phyloP scores from a whole-genome alignment of 106 monocot genomes.

The Allium sativum region DNA sequence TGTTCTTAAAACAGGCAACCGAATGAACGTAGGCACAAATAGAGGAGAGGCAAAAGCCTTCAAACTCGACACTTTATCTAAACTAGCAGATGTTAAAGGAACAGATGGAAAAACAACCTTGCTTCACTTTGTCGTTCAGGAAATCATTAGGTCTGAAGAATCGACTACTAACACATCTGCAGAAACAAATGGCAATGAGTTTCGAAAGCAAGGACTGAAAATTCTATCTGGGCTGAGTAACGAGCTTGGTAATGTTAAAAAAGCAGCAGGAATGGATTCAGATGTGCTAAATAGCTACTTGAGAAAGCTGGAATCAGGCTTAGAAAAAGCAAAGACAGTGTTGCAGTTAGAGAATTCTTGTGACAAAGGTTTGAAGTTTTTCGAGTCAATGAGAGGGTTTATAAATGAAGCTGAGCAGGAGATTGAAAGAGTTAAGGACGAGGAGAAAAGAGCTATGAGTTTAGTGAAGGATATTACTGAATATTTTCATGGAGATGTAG shows the following conservation, averaged over 20 bases:
- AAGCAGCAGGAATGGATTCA: constrained; percentile 72
- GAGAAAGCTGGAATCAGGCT: constrained; percentile 50
- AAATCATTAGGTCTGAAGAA: constrained; percentile 58
- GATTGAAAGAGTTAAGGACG: constrained; percentile 40
- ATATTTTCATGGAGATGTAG: constrained; percentile 75
- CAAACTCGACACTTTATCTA: constrained; percentile 74
- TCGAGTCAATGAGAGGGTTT: constrained; percentile 52
- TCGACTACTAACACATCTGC: constrained; percentile 11
- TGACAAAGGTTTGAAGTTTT: constrained; percentile 38
- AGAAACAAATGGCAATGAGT: constrained; percentile 27
- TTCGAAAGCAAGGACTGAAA: constrained; percentile 57
- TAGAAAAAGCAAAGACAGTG: constrained; percentile 46
- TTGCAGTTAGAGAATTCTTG: constrained; percentile 39
- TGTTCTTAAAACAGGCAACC: constrained; percentile 63
- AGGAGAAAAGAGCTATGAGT: constrained; percentile 29
- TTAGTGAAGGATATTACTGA: constrained; percentile 58
- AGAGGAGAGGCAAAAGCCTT: constrained; percentile 59
- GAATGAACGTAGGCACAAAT: constrained; percentile 80
- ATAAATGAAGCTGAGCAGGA: constrained; percentile 34
- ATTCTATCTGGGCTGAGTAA: constrained; percentile 45
- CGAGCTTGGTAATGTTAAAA: constrained; percentile 79
- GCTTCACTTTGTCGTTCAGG: constrained; percentile 79
- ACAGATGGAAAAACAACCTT: constrained; percentile 69
- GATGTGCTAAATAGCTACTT: constrained; percentile 47
- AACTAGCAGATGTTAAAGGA: constrained; percentile 63